Evolutionary conservation across 441 rosid genomes (phyloP).

Genomic region (Adansonia gregorii): DNA sequence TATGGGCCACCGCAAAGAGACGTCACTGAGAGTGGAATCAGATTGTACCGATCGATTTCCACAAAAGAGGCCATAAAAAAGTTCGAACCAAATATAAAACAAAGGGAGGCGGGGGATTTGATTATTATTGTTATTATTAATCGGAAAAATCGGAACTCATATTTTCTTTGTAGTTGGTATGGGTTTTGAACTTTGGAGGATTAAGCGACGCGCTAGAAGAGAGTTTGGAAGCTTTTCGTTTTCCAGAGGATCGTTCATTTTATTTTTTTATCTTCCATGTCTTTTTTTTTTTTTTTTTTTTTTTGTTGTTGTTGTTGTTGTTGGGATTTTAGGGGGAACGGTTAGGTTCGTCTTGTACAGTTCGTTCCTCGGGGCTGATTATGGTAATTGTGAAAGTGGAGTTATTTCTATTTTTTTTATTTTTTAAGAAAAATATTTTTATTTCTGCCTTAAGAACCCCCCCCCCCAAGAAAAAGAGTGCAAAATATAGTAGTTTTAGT

Average conservation of each 20-base stretch:
- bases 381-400: background rate
- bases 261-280: too few relatives aligned
- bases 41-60: slow-evolving; percentile 45
- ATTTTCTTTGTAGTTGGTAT: background rate
- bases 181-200: background rate
- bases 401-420: too few relatives aligned
- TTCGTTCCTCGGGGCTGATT: background rate
- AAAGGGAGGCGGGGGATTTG: background rate
- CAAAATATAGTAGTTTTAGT: too few relatives aligned
- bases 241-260: background rate
- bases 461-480: too few relatives aligned
- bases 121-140: background rate
- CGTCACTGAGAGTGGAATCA: slow-evolving; percentile 44
- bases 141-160: background rate
- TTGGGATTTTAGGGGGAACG: slow-evolving; percentile 14
- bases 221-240: background rate
- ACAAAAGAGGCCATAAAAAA: slow-evolving; percentile 55
- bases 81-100: background rate
- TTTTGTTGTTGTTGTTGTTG: background rate
- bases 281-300: background rate
- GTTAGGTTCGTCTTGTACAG: background rate
- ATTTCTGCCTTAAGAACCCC: too few relatives aligned
- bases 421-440: too few relatives aligned
- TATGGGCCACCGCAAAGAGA: slow-evolving; percentile 51
- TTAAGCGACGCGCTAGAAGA: background rate